These are phyloP conservation scores for Trypanosoma avium DNA, from an alignment of 208 protist genomes.

Conservation along the genomic window DNA sequence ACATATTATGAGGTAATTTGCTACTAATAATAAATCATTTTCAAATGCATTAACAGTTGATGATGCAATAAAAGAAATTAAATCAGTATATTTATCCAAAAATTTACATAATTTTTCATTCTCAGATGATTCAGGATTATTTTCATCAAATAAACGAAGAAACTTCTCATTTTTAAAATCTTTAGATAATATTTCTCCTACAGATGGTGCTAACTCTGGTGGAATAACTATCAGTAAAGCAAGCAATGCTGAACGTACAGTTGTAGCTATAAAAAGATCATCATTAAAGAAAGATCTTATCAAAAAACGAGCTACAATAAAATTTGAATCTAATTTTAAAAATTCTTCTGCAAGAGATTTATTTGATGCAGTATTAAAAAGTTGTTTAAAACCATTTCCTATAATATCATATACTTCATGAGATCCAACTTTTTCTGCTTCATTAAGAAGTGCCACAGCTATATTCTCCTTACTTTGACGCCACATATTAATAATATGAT, in stretches of 20 bases:
- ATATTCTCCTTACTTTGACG: constrained; percentile 1
- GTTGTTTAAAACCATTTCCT: constrained; percentile 24
- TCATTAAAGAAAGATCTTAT: constrained; percentile 23
- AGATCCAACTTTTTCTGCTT: constrained; percentile 42
- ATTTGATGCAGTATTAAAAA: constrained; percentile 1
- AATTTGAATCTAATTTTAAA: constrained; percentile 26
- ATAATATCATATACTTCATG: constrained; percentile 54
- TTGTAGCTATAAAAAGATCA: constrained; percentile 27
- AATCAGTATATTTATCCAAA: constrained; percentile 39
- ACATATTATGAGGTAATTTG: constrained; percentile 72
- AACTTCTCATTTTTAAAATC: constrained; percentile 46
- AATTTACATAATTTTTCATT: constrained; percentile 46
- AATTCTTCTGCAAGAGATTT: constrained; percentile 20
- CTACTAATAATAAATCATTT: constrained; percentile 59
- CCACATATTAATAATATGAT: constrained; percentile 19
- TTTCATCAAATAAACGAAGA: constrained; percentile 75
- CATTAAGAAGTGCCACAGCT: constrained; percentile 30
- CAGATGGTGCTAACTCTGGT: constrained; percentile 7
- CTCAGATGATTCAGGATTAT: constrained; percentile 37
- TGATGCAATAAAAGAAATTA: constrained; percentile 46
- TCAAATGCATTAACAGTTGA: constrained; percentile 48
- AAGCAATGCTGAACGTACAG: constrained; percentile 15
- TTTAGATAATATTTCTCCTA: constrained; percentile 39
- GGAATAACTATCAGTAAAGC: constrained; percentile 6
- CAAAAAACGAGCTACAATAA: constrained; percentile 44